Evolutionary conservation across 2,329 filamentous ascomycete species (phyloP).

Genomic region (Colletotrichum lentis): DNA sequence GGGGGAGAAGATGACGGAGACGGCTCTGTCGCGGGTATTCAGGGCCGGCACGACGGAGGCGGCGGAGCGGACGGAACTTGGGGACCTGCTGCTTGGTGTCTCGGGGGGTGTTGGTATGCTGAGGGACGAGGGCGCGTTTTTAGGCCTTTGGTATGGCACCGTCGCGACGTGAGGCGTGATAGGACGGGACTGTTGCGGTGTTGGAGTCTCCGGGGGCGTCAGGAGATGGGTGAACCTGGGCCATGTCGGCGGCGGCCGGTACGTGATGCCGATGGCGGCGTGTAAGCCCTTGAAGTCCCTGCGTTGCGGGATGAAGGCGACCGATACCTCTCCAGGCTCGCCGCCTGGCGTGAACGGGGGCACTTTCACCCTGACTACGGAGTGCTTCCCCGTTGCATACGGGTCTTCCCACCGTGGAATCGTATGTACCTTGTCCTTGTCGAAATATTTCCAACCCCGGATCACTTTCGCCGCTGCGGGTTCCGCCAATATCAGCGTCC

Average conservation of each 20-base stretch:
- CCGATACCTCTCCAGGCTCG: slow-evolving; percentile 71
- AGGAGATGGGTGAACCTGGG: slow-evolving; percentile 36
- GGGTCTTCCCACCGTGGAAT: slow-evolving; percentile 59
- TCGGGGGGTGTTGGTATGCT: slow-evolving; percentile 49
- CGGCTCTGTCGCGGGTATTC: slow-evolving; percentile 52
- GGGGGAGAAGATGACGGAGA: slow-evolving; percentile 71
- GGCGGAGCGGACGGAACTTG: slow-evolving; percentile 49
- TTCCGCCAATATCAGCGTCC: slow-evolving; percentile 71
- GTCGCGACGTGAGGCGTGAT: slow-evolving; percentile 24
- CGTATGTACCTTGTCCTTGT: slow-evolving; percentile 55
- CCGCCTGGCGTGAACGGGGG: slow-evolving; percentile 61
- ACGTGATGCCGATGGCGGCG: slow-evolving; percentile 76
- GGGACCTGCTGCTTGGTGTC: slow-evolving; percentile 45
- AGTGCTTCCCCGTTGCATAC: slow-evolving; percentile 46
- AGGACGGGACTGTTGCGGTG: slow-evolving; percentile 39
- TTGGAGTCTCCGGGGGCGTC: slow-evolving; percentile 39
- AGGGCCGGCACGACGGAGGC: slow-evolving; percentile 45
- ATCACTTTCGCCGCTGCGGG: slow-evolving; percentile 72
- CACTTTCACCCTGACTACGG: slow-evolving; percentile 58
- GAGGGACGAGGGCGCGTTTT: slow-evolving; percentile 38
- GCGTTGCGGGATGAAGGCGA: slow-evolving; percentile 71
- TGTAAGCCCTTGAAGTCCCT: slow-evolving; percentile 68
- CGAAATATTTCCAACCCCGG: slow-evolving; percentile 73
- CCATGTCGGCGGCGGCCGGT: slow-evolving; percentile 62
- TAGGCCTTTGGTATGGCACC: slow-evolving; percentile 23